Percentiles rank a stretch among this genome's conserved stretches.
Evolutionary conservation across 1,139 yeast species (phyloP).

Genomic region (Geotrichum restrictum): DNA sequence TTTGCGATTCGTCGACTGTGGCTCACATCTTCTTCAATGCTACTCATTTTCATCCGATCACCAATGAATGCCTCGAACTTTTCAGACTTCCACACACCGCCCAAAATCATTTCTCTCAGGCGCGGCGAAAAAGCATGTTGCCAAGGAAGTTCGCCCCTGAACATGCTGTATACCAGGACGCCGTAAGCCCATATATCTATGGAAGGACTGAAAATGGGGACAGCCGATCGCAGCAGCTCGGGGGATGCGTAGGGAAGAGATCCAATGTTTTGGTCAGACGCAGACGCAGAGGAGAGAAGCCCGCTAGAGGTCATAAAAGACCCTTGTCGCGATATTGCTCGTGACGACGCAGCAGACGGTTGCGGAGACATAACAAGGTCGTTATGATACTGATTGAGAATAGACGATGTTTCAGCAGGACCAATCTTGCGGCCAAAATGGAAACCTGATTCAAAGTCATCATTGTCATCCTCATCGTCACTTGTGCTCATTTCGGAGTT

Average conservation of each 20-base stretch:
- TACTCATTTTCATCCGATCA: constrained; percentile 16
- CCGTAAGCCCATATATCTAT: constrained; percentile 94
- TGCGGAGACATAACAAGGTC: not conserved
- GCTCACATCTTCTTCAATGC: constrained; percentile 46
- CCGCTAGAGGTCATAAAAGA: constrained; percentile 13
- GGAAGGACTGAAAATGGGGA: constrained; percentile 59
- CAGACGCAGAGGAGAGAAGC: constrained; percentile 17
- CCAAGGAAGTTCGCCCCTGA: constrained; percentile 74
- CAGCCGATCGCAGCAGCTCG: constrained; percentile 60
- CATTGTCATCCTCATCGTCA: constrained; percentile 8
- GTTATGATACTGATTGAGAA: constrained; percentile 27
- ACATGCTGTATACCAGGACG: constrained; percentile 66
- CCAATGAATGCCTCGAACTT: constrained; percentile 38
- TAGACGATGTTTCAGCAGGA: constrained; percentile 33
- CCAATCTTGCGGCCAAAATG: constrained; percentile 28
- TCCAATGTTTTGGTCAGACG: constrained; percentile 50
- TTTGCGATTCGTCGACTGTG: constrained; percentile 22
- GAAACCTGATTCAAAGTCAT: constrained; percentile 35
- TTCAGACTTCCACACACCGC: constrained; percentile 56
- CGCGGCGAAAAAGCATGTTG: constrained; percentile 78
- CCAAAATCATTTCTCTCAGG: constrained; percentile 64
- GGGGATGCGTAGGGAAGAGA: constrained; percentile 93
- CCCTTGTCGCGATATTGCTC: constrained; percentile 10
- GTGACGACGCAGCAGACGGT: not conserved
- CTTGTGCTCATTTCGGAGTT: not conserved